Evolutionary conservation across 2,329 filamentous ascomycete species (phyloP), one percentile per base, ranked within the genome.

Genomic region (Hypoxylon sp.): DNA sequence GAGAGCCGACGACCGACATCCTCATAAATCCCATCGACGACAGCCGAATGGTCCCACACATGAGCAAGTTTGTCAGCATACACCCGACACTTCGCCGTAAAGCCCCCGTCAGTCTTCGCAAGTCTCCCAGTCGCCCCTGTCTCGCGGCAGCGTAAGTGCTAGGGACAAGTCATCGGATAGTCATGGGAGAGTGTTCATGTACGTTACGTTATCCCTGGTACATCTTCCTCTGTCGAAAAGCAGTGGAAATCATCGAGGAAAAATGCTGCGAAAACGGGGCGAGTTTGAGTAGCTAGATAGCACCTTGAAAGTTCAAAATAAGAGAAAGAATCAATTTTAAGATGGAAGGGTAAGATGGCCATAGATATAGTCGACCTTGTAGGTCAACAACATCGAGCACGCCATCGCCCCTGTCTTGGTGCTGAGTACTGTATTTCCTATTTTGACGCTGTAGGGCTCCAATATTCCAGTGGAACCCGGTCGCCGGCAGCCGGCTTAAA

Each of bases 351-450:
- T 51, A 63, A 64, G 32, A 67, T 48, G 52, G 21, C 2, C 28
- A 25, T 64, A 67, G 23, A 64, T 67, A 69, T 69, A 69, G 46
- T 66, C 36, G 49, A 48, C 57, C 63, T 49, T 61, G 49, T 21
- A 69, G 30, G 51, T 61, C 52, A 57, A 66, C 41, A 56, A 49
- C 45, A 61, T 67, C 63, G 60, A 67, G 67, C 63, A 69, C 67
- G 60, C 63, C 50, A 69, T 69, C 50, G 57, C 64, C 67, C 67
- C 53, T 67, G 67, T 63, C 49, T 19, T 25, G 55, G n/a, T 50
- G 41, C 32, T 21, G 23, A 28, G 25, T 19, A 19, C 5, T 23
- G n/a, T 36, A 50, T 56, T 62, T 46, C 57, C 61, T 34, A 52
- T 59, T 62, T 51, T n/a, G n/a, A 52, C 5, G 36, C 51, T 25